Evolutionary conservation across 352 stramenopile species (phyloP).

Genomic region (Phytopythium montanum): DNA sequence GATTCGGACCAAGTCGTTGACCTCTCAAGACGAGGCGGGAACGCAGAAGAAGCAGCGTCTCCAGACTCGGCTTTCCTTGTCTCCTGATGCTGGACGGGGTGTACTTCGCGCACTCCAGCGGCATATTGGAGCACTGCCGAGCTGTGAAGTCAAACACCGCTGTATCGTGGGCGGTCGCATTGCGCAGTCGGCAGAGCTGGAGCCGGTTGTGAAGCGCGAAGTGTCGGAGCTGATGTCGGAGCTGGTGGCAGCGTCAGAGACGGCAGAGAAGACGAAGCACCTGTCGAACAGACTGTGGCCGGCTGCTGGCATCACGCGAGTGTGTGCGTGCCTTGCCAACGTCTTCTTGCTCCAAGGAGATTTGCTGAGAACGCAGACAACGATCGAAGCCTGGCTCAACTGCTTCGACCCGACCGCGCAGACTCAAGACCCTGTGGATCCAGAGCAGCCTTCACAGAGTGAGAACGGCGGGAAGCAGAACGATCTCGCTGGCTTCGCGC

Average conservation of each 20-base stretch:
- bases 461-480: constrained; percentile 21
- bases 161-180: constrained; percentile 73
- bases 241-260: constrained; percentile 50
- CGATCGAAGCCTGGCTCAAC: constrained; percentile 58
- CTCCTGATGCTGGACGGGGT: constrained; percentile 42
- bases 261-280: constrained; percentile 60
- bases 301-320: constrained; percentile 71
- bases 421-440: constrained; percentile 34
- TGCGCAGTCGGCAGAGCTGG: constrained; percentile 56
- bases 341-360: constrained; percentile 74
- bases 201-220: constrained; percentile 55
- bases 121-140: constrained; percentile 66
- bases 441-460: constrained; percentile 20
- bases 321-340: constrained; percentile 72
- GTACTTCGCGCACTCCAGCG: constrained; percentile 65
- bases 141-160: constrained; percentile 64
- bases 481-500: constrained; percentile 35
- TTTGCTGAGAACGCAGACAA: constrained; percentile 40
- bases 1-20: constrained; percentile 1
- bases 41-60: constrained; percentile 20
- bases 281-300: constrained; percentile 69
- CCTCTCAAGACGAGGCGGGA: not conserved
- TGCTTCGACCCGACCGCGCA: constrained; percentile 78
- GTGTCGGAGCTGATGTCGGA: constrained; percentile 63
- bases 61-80: constrained; percentile 39